A percentile compares a stretch with the other conserved stretches of the same genome.
Conservation (phyloP, 441 rosid species). For the Populus hybrid region DNA sequence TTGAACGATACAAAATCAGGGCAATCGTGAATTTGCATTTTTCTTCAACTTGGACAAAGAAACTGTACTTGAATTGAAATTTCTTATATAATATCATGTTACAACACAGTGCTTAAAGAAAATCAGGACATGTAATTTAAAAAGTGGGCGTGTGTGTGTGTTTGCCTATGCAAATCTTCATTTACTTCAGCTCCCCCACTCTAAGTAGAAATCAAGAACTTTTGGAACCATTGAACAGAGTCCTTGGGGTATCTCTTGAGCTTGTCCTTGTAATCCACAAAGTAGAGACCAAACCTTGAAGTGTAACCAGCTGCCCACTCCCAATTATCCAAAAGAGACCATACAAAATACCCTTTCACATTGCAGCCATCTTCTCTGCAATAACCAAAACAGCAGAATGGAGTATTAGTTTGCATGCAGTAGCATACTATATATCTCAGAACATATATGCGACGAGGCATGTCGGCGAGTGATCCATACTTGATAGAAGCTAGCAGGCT, state of each 20-base stretch:
- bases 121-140: background rate
- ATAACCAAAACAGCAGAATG: background rate
- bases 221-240: conserved; percentile 90
- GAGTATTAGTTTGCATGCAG: background rate
- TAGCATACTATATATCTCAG: background rate
- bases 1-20: background rate
- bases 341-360: conserved; percentile 89
- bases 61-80: background rate
- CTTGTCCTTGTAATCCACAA: conserved; percentile 74
- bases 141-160: background rate
- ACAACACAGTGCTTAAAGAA: background rate
- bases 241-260: conserved; percentile 90
- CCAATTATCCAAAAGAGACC: conserved; percentile 96
- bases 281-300: conserved; percentile 92
- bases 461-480: conserved; percentile 27
- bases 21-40: background rate
- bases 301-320: conserved; percentile 90
- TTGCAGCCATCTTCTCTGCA: conserved; percentile 93
- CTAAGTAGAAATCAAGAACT: conserved; percentile 48
- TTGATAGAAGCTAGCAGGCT: conserved; percentile 71
- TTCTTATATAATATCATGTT: background rate
- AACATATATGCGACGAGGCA: background rate
- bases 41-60: background rate
- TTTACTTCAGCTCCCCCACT: background rate
- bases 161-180: background rate